phyloP scores from a whole-genome alignment of 2,329 filamentous ascomycete genomes.

The Diaporthe citri region DNA sequence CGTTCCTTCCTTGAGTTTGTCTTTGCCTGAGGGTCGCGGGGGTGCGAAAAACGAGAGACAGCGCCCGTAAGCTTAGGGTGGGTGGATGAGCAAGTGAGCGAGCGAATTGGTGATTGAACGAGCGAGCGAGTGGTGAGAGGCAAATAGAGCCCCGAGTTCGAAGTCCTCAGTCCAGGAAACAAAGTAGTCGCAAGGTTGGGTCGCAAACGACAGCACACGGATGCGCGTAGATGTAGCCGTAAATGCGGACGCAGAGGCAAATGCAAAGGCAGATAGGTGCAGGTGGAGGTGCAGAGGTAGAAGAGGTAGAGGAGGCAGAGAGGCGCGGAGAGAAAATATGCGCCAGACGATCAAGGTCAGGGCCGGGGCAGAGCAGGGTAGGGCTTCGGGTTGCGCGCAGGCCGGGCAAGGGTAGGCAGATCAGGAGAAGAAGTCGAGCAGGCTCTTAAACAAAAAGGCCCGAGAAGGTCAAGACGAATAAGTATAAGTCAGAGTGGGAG shows the following conservation, averaged over 20 bases:
- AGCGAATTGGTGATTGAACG: background rate
- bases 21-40: slow-evolving; percentile 26
- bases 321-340: slow-evolving; percentile 9
- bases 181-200: background rate
- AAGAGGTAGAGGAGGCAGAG: slow-evolving; percentile 1
- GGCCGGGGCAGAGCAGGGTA: background rate
- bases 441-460: slow-evolving; percentile 24
- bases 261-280: background rate
- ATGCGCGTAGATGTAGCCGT: background rate
- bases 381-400: slow-evolving; percentile 2
- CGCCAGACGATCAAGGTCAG: slow-evolving; percentile 8
- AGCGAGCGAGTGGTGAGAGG: background rate
- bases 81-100: background rate
- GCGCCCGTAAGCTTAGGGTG: slow-evolving; percentile 22
- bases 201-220: background rate
- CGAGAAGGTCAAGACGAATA: slow-evolving; percentile 7
- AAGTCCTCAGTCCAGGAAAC: background rate
- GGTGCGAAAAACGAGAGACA: slow-evolving; percentile 29
- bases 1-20: background rate
- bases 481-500: background rate
- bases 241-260: background rate
- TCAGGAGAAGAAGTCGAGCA: slow-evolving; percentile 4
- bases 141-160: background rate
- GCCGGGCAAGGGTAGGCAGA: slow-evolving; percentile 3
- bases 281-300: background rate